Base-by-base conservation (phyloP, 1,139 yeast genomes). In the Saccharomyces hybrid region DNA sequence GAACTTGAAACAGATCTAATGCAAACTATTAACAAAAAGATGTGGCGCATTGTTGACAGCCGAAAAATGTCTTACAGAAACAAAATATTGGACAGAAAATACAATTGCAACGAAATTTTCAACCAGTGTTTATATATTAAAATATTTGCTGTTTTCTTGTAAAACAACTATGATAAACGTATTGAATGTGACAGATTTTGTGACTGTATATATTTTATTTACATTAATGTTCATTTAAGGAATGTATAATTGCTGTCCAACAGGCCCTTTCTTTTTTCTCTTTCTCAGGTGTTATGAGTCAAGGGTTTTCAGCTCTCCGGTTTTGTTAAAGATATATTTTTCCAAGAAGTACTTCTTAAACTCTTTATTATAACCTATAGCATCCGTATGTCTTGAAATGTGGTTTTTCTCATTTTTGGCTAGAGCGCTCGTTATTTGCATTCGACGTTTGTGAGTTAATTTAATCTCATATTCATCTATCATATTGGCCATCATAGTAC, bases 401-500 rank as follows among this genome's bases (percentile, higher is more conserved):
- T 38, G 44, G 2, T 38, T 38, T 38, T 9, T 23, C n/a, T 26
- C 38, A 42, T 19, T 19, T 19, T 19, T 19, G 23, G 23, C 23
- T 19, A 38, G 44, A 38, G 44, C 44, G 6, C 13, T 38, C 8
- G 23, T 28, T 19, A 11, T 27, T 13, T 42, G 29, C 25, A 26
- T 8, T 34, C 28, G 50, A 3, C 7, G 3, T 38, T 38, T 38
- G 11, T 38, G 44, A 38, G 7, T 38, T 19, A 38, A 9, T 38
- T 11, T 9, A 31, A 53, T 13, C 6, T 25, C 16, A 32, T 53
- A 29, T 7, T 25, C 16, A 8, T 49, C 41, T n/a, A 56, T 47
- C 13, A 53, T 27, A n/a, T 34, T 31, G 2, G 56, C 46, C n/a
- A 52, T 34, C 54, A 53, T 49, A 8, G 46, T 9, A 16, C 27